phyloP scores from a whole-genome alignment of 139 green algal species.

The Tetradesmus lagerheimii region DNA sequence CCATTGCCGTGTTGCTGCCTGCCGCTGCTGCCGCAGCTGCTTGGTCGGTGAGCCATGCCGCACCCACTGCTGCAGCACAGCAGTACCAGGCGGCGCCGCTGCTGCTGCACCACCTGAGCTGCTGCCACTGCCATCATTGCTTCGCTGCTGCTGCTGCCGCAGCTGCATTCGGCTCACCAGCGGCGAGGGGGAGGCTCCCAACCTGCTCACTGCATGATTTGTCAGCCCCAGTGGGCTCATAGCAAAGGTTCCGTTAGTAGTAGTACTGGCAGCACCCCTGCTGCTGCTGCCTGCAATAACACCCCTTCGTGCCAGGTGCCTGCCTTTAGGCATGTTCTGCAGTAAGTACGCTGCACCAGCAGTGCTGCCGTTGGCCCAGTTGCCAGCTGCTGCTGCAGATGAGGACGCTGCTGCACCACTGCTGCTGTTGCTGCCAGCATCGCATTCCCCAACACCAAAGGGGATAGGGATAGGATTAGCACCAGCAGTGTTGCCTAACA shows the following conservation, averaged over 20 bases:
- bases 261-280: background rate
- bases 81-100: background rate
- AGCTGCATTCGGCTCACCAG: background rate
- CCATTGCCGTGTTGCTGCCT: background rate
- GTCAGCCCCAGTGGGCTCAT: background rate
- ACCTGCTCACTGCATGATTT: background rate
- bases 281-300: background rate
- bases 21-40: slow-evolving; percentile 3
- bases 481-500: background rate
- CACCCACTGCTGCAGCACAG: slow-evolving; percentile 32
- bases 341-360: background rate
- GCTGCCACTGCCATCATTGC: background rate
- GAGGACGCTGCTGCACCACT: background rate
- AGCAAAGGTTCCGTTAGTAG: too few species aligned
- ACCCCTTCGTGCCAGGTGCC: background rate
- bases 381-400: background rate
- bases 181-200: background rate
- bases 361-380: background rate
- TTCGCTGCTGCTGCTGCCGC: background rate
- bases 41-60: background rate
- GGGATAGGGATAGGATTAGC: background rate
- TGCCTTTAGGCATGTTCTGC: background rate
- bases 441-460: background rate
- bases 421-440: background rate
- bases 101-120: background rate